Evolutionary conservation across 306 rosid genomes (phyloP), one percentile per base, ranked within the genome.

Genomic region (Vachellia pachyceras): DNA sequence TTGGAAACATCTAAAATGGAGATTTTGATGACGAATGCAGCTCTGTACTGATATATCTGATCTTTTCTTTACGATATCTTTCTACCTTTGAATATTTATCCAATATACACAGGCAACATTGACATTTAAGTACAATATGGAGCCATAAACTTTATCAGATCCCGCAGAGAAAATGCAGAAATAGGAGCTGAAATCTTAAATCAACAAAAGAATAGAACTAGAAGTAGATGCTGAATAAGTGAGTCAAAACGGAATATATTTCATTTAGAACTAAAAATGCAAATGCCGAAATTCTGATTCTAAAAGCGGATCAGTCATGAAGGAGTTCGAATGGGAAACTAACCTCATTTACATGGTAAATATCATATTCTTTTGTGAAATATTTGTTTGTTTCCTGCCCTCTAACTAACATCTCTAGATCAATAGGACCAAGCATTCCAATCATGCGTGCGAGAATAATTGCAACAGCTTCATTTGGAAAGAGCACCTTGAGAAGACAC

Each of bases 331-430:
- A 37, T 39, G 82, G 84, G 84, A 82, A 84, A 78, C 87, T 25
- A 84, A 96, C 99, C 99, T 96, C 98, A 69, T 96, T 96, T 71
- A 88, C 82, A 72, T 86, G 72, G 81, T 89, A 96, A 49, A 96
- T 92, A 80, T 94, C 99, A 80, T 92, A 88, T 78, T 92, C 98
- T 80, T 92, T 86, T 60, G 98, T 92, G 89, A 96, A 96, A 87
- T 90, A 96, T 87, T 96, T 96, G 88, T 85, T 85, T 17, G 99
- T 88, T 73, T 93, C 97, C 77, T 91, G 95, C 66, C 98, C 99
- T 71, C 70, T 92, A 75, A 81, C 89, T 85, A 93, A 79, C 99
- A 96, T 94, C 77, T 94, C 94, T 79, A 91, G 77, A 83, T 94
- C 97, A n/a, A 96, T 85, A 67, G 97, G 91, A 80, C 99, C 99